Base-by-base conservation (phyloP, 495 filamentous ascomycete genomes). In the Penicillium pancosmium region DNA sequence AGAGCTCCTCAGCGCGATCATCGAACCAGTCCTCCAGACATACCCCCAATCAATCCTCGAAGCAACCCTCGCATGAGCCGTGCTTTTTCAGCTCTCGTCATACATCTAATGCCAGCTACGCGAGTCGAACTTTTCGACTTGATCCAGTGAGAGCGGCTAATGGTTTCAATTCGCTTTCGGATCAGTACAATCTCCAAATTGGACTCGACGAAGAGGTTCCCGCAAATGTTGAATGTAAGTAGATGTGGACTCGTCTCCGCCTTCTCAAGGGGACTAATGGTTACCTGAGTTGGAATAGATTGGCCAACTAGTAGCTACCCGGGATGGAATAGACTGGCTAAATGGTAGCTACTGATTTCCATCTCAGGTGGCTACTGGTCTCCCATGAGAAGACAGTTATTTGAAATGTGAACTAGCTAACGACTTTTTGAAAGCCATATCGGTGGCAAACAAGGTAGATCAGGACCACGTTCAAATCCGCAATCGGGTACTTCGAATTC, bases 111-210 rank as follows among this genome's bases (percentile, higher is more conserved):
- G 53, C 25, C 47, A 64, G 63, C 21, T 34, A 65, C 23, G 21
- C 19, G 2, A 67, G 59, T 61, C 34, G 60, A 38, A 55, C 55
- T 18, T 58, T 50, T 16, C 60, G 60, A 52, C 40, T 68, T 11
- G 69, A 75, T 55, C 59, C 59, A 16, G 48, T 44, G 4, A 55
- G 59, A 15, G 73, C 72, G 1, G 63, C 34, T 11, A 12, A 60
- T 9, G 64, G 56, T 13, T 78, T 73, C 60, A 75, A 78, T 31
- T 36, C 40, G 33, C 43, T 74, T 44, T 68, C 69, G 1, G 27
- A 27, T 9, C 52, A 63, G 40, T 48, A 75, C 18, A 56, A 59
- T 11, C 43, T 76, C 35, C 57, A 54, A 9, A 46, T 70, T 52
- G 7, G 59, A 4, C 60, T 51, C 41, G 15, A 59, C 18, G 35